Evolutionary conservation across 176 grass and related monocot species (phyloP), one percentile per base, ranked within the genome.

Genomic region (Alopecurus myosuroides): DNA sequence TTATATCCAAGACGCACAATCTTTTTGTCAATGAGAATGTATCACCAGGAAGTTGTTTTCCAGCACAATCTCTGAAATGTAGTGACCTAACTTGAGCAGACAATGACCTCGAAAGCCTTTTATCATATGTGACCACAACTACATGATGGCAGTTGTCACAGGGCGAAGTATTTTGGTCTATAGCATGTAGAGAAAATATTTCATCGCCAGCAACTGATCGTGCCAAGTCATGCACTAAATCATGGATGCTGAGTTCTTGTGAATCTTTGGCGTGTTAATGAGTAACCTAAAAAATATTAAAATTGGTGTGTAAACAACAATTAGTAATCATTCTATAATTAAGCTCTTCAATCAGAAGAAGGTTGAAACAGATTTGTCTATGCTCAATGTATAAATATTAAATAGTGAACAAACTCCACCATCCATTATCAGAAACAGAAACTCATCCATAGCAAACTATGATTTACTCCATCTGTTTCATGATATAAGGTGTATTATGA

Each of bases 91-190:
- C 39, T 11, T 45, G 17, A 28, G 28, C n/a, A 72, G 69, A 26
- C 13, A 72, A 45, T 72, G n/a, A 72, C 39, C 13, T 45, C n/a
- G 37, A 72, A 72, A 72, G 39, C 18, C 69, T 45, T 72, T 45
- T 72, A 72, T 45, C 69, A 72, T 72, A 72, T 41, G 5, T 72
- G 14, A 72, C 69, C 69, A 72, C 69, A 72, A 72, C 69, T 72
- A 72, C 22, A 72, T 72, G 69, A 72, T 28, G 69, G 17, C 12
- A 45, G 13, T 26, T 72, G 2, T 72, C 39, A 72, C 69, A 28
- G 6, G 40, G 69, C 26, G 69, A 72, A 72, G 13, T 72, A 72
- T 25, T 72, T 9, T 72, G 39, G n/a, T 41, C 44, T 72, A 44
- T 28, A 70, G 36, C 67, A 72, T 72, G 12, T 14, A 72, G n/a